Percentiles rank a stretch among this genome's conserved stretches.
phyloP scores from a whole-genome alignment of 73 alveolate species.

The Blepharisma japonicum region DNA sequence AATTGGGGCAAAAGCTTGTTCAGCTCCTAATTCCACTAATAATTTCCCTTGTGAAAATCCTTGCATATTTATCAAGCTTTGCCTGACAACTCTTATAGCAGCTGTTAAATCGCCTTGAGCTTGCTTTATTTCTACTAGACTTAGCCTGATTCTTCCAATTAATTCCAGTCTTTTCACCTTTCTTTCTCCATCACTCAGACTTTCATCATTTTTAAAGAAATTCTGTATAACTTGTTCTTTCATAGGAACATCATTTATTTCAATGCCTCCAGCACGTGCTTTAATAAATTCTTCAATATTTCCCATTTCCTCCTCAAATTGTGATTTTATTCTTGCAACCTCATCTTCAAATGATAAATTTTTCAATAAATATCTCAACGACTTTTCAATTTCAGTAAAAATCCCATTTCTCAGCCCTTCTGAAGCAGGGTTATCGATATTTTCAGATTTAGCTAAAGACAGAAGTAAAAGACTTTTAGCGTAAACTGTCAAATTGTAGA shows the following conservation, averaged over 20 bases:
- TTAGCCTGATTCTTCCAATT: not conserved
- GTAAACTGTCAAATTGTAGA: not conserved
- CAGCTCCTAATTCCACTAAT: not conserved
- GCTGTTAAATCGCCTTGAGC: conserved; percentile 16
- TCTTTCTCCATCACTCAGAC: conserved; percentile 3
- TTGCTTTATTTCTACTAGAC: not conserved
- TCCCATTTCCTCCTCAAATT: not conserved
- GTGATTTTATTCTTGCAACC: conserved; percentile 8
- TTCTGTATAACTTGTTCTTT: not conserved
- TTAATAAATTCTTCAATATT: conserved; percentile 24
- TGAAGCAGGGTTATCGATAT: not conserved
- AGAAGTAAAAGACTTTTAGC: not conserved
- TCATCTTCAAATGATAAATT: conserved; percentile 28
- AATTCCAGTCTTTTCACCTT: conserved; percentile 16
- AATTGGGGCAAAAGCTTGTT: conserved; percentile 12
- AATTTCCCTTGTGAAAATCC: conserved; percentile 18
- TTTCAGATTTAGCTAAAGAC: conserved; percentile 9
- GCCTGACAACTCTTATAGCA: not conserved
- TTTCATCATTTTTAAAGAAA: conserved; percentile 15
- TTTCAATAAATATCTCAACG: not conserved
- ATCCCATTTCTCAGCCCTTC: conserved; percentile 5
- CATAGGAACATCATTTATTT: conserved; percentile 24
- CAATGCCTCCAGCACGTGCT: conserved; percentile 10
- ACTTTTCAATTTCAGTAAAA: conserved; percentile 10
- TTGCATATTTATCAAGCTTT: not conserved